These are phyloP conservation scores for Pterocarpus macrocarpus DNA, from an alignment of 306 rosid species.

Conservation along the genomic window DNA sequence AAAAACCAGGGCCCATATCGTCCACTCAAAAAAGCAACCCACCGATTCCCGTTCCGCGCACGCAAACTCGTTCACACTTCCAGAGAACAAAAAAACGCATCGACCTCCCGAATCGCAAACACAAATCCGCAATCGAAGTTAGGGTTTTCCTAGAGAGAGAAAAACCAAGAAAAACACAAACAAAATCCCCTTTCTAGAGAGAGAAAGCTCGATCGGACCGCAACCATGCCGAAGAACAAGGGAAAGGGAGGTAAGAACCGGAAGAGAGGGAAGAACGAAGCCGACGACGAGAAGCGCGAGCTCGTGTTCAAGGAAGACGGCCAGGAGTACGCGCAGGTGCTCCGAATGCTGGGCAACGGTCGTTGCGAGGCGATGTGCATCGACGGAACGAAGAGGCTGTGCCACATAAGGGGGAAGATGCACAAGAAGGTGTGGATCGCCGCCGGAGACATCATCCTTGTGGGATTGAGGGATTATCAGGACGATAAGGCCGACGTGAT, in stretches of 20 bases:
- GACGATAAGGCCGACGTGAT: slow-evolving; percentile 61
- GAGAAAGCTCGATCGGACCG: neutral
- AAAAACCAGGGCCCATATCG: too few species aligned
- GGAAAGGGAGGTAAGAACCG: slow-evolving; percentile 69
- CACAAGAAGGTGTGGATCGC: slow-evolving; percentile 68
- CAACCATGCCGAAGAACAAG: slow-evolving; percentile 67
- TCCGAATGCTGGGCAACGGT: slow-evolving; percentile 54
- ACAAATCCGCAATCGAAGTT: neutral
- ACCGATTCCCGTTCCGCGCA: too few species aligned
- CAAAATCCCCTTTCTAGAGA: neutral
- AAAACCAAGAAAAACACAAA: neutral
- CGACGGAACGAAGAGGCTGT: slow-evolving; percentile 57
- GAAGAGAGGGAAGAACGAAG: slow-evolving; percentile 69
- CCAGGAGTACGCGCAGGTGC: slow-evolving; percentile 56
- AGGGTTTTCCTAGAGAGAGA: slow-evolving; percentile 31
- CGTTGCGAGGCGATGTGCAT: slow-evolving; percentile 60
- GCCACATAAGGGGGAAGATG: slow-evolving; percentile 65
- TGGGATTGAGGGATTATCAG: slow-evolving; percentile 56
- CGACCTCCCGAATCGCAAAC: too few species aligned
- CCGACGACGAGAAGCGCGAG: slow-evolving; percentile 62
- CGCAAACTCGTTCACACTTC: too few species aligned
- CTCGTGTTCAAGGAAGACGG: slow-evolving; percentile 59
- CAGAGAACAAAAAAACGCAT: too few species aligned
- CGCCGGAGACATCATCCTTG: slow-evolving; percentile 59
- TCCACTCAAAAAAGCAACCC: too few species aligned